Evolutionary conservation across 2,329 filamentous ascomycete genomes (phyloP).

Genomic region (Hymenoscyphus salicellus): DNA sequence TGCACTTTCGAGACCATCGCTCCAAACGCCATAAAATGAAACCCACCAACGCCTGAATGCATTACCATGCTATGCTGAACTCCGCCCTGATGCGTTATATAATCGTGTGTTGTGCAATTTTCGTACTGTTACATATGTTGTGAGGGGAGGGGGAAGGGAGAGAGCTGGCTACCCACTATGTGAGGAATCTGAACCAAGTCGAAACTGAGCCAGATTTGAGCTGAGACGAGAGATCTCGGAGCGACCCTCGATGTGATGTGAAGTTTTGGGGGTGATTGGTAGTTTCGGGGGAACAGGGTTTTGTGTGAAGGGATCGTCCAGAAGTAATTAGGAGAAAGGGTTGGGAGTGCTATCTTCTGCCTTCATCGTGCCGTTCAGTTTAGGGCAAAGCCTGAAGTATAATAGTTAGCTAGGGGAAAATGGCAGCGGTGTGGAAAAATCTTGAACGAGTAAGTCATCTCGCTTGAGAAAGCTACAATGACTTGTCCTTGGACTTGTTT

Average conservation of each 20-base stretch:
- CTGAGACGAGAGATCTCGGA: neutral
- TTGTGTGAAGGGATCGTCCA: neutral
- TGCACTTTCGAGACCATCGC: neutral
- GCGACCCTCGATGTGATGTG: neutral
- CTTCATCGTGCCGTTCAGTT: constrained; percentile 81
- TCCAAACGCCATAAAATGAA: constrained; percentile 4
- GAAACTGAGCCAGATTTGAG: neutral
- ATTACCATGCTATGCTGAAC: constrained; percentile 2
- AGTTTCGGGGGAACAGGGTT: neutral
- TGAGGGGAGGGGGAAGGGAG: neutral
- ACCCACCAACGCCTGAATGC: neutral
- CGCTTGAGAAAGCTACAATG: neutral
- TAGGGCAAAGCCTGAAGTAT: constrained; percentile 67
- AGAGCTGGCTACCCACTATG: neutral
- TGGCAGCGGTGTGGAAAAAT: neutral
- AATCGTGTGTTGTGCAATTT: neutral
- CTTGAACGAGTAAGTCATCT: neutral
- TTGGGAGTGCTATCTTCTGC: constrained; percentile 53
- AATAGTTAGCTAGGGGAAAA: constrained; percentile 20
- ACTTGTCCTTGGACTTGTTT: neutral
- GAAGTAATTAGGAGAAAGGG: constrained; percentile 29
- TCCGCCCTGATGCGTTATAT: neutral
- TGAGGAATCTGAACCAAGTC: neutral
- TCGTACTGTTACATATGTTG: neutral
- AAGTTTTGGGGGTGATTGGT: neutral